A percentile compares a stretch with the other conserved stretches of the same genome.
These are phyloP conservation scores for Aspergillus vadensis DNA, from an alignment of 2,329 filamentous ascomycete species.

Conservation along the genomic window DNA sequence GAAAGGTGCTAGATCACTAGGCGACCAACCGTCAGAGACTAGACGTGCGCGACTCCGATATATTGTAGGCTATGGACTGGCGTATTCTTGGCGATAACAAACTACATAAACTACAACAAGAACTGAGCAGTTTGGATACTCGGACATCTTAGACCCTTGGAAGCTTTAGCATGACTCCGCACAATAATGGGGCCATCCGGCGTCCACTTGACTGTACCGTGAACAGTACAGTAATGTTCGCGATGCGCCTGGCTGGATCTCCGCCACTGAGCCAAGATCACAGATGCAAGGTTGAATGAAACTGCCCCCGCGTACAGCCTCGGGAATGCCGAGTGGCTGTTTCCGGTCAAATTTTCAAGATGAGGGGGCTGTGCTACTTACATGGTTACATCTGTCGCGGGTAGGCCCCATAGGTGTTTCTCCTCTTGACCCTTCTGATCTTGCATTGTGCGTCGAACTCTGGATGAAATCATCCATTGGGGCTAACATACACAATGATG, in stretches of 20 bases:
- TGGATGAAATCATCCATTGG: no score
- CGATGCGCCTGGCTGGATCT: neutral
- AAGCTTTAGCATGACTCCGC: conserved; percentile 6
- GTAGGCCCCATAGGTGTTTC: neutral
- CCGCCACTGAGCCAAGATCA: neutral
- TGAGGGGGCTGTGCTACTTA: conserved; percentile 1
- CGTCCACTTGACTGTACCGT: neutral
- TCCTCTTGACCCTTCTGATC: neutral
- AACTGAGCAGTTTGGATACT: neutral
- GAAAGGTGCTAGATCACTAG: neutral
- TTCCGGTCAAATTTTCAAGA: neutral
- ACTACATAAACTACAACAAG: neutral
- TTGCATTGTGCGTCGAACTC: neutral
- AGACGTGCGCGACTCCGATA: neutral
- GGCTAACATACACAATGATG: no score
- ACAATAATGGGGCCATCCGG: conserved; percentile 1
- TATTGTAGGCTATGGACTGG: neutral
- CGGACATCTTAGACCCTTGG: neutral
- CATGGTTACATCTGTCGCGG: neutral
- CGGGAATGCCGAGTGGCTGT: conserved; percentile 8
- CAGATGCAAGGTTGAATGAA: conserved; percentile 2
- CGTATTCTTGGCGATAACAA: neutral
- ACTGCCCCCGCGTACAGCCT: neutral
- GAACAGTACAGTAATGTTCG: neutral
- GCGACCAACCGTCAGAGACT: neutral